Conservation (phyloP, 2,329 filamentous ascomycete genomes). For the Stagonosporopsis rhizophila region DNA sequence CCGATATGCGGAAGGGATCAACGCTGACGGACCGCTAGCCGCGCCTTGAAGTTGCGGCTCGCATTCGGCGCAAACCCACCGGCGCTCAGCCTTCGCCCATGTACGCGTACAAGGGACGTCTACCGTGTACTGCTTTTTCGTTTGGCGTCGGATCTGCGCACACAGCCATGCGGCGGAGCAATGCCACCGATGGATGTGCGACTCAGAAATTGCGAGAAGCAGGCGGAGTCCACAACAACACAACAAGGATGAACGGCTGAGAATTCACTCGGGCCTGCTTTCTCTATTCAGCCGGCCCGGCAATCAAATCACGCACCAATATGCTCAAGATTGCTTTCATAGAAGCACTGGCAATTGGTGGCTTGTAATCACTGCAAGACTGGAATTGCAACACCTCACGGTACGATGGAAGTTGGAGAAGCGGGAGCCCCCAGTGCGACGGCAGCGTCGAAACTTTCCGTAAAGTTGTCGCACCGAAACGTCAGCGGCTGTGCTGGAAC, state of each 20-base stretch:
- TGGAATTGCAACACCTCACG: neutral
- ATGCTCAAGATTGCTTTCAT: neutral
- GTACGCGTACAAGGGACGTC: neutral
- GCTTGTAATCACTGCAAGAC: neutral
- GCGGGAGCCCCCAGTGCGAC: neutral
- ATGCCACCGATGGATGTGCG: neutral
- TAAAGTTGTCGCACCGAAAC: conserved; percentile 22
- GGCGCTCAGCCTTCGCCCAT: conserved; percentile 5
- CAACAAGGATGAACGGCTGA: conserved; percentile 1
- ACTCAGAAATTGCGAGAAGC: neutral
- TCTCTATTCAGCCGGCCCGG: conserved; percentile 4
- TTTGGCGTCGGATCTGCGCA: conserved; percentile 4
- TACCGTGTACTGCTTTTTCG: conserved; percentile 12
- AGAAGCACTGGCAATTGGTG: neutral
- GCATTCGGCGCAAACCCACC: conserved; percentile 29
- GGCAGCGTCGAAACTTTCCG: conserved; percentile 7
- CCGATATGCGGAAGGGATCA: conserved; percentile 39
- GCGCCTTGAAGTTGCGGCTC: conserved; percentile 28
- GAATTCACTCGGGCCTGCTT: conserved; percentile 3
- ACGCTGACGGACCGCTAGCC: conserved; percentile 24
- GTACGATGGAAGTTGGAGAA: neutral
- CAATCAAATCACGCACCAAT: conserved; percentile 8
- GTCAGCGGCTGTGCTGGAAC: conserved; percentile 22
- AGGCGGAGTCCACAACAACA: neutral
- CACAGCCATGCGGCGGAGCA: conserved; percentile 7